Evolutionary conservation across 495 filamentous ascomycete species (phyloP).

Genomic region (Lentithecium fluviatile): DNA sequence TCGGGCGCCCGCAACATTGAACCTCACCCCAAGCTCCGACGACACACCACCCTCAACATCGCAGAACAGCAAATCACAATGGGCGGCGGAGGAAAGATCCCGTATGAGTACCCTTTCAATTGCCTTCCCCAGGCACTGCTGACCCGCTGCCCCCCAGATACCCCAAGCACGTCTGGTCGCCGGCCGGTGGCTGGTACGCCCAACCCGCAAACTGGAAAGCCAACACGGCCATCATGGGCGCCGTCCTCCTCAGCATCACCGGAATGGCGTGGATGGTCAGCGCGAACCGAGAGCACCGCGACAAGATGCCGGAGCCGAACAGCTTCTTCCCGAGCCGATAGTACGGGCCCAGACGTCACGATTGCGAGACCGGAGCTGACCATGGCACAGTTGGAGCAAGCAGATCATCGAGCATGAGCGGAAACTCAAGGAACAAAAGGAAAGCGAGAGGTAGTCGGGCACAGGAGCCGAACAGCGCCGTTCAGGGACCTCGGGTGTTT

Average conservation of each 20-base stretch:
- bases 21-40: neutral
- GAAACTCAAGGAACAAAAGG: constrained; percentile 63
- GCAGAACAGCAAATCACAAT: constrained; percentile 36
- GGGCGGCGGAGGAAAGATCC: constrained; percentile 81
- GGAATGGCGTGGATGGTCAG: constrained; percentile 75
- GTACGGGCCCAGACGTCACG: constrained; percentile 51
- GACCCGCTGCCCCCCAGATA: constrained; percentile 59
- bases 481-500: constrained; percentile 25
- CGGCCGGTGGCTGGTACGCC: constrained; percentile 94
- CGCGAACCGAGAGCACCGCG: constrained; percentile 75
- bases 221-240: constrained; percentile 84
- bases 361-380: constrained; percentile 2
- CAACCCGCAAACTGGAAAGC: constrained; percentile 91
- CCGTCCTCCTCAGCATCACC: constrained; percentile 69
- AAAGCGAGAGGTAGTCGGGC: constrained; percentile 30
- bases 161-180: constrained; percentile 99
- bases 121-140: constrained; percentile 31
- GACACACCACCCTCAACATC: neutral
- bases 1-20: constrained; percentile 8
- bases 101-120: constrained; percentile 60
- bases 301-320: constrained; percentile 80
- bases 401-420: constrained; percentile 88
- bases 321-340: constrained; percentile 95
- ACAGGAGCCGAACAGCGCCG: neutral
- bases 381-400: constrained; percentile 74